phyloP scores from a whole-genome alignment of 345 rosid species.

The Eucalyptus cloeziana region DNA sequence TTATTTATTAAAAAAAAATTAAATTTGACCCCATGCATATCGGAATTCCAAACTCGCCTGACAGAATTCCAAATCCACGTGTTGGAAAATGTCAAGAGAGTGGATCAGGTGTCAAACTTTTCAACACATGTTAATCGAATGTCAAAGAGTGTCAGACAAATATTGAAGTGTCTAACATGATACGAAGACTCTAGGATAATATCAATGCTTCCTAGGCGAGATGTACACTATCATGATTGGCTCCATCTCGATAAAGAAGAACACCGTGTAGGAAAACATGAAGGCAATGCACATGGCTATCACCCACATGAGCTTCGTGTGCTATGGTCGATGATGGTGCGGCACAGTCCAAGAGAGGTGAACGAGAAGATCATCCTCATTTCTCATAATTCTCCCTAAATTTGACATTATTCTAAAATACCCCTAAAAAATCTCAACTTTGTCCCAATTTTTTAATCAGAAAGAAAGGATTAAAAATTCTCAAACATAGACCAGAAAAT shows the following conservation, averaged over 20 bases:
- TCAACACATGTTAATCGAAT: rapidly evolving
- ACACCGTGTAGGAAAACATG: neutral
- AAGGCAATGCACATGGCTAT: slow-evolving; percentile 32
- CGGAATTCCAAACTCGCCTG: rapidly evolving
- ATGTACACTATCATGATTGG: neutral
- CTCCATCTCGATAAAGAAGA: neutral
- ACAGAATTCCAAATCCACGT: rapidly evolving
- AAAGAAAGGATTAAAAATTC: neutral
- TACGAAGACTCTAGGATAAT: rapidly evolving
- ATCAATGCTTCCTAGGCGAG: neutral
- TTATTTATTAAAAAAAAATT: too few relatives aligned
- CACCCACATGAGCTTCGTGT: slow-evolving; percentile 43
- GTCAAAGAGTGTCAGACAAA: rapidly evolving
- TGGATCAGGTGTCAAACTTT: too few relatives aligned
- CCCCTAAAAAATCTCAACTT: neutral
- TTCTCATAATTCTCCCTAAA: neutral
- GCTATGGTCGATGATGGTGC: slow-evolving; percentile 36
- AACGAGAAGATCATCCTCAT: slow-evolving; percentile 34
- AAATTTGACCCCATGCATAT: rapidly evolving
- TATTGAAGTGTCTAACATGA: rapidly evolving
- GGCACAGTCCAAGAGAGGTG: slow-evolving; percentile 17
- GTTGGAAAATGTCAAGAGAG: too few relatives aligned
- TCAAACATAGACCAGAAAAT: neutral
- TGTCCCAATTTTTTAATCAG: neutral
- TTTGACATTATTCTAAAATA: neutral